A percentile compares a stretch with the other conserved stretches of the same genome.
phyloP scores from a whole-genome alignment of 768 basidiomycete genomes.

The Psilocybe cyanescens region DNA sequence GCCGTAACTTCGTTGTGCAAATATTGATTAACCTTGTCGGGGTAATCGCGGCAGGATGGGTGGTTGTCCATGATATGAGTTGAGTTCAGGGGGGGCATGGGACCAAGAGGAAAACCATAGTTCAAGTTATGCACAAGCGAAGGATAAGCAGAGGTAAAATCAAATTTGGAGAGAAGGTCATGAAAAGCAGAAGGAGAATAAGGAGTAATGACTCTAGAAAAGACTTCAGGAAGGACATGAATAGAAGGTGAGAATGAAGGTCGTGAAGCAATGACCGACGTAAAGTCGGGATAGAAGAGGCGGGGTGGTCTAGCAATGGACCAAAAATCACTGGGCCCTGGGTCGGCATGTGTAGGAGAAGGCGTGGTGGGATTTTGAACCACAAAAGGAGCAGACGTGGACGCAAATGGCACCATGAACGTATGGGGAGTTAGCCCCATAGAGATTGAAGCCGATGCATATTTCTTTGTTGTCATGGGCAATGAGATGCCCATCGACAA shows the following conservation, averaged over 20 bases:
- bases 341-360: no score
- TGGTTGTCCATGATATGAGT: slow-evolving; percentile 28
- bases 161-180: slow-evolving; percentile 20
- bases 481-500: no score
- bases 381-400: no score
- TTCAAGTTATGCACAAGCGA: slow-evolving; percentile 30
- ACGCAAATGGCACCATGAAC: no score
- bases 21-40: slow-evolving; percentile 5
- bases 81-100: slow-evolving; percentile 26
- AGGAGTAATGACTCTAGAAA: slow-evolving; percentile 29
- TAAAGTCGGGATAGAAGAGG: slow-evolving; percentile 21
- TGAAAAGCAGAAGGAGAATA: slow-evolving; percentile 34
- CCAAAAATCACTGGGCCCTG: no score
- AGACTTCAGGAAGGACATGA: slow-evolving; percentile 19
- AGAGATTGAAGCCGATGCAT: no score
- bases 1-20: slow-evolving; percentile 22
- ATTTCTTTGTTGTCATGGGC: no score
- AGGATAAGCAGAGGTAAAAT: slow-evolving; percentile 30
- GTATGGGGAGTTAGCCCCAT: no score
- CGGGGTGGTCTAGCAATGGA: no score
- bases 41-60: slow-evolving; percentile 10
- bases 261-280: slow-evolving; percentile 13
- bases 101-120: slow-evolving; percentile 35
- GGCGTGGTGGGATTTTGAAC: no score
- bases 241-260: slow-evolving; percentile 8